Base-by-base conservation (phyloP, 2,329 filamentous ascomycete genomes). In the Dactylellina parvicollis region DNA sequence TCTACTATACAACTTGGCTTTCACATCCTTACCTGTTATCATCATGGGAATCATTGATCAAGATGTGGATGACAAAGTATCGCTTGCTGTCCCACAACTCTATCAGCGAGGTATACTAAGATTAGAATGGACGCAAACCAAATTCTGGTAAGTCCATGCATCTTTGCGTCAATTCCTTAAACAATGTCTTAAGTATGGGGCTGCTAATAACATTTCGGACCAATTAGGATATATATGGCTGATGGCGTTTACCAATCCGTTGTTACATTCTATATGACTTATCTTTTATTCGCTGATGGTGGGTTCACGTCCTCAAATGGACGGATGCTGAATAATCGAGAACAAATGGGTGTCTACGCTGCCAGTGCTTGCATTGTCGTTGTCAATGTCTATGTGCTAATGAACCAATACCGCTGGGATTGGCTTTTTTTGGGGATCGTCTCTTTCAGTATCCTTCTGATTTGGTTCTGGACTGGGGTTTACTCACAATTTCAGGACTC, bases 321-420 rank as follows among this genome's bases (percentile, higher is more conserved):
- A 3, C 84, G 91, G 56, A 88, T 89, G 76, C 83, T 98, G 24
- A 86, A 87, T 73, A 94, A 98, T 78, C 88, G 92, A 76, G 87
- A 89, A 75, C 89, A 93, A 76, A 90, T 99, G 78, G 95, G 95
- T 78, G 87, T 92, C 59, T 96, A 95, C 80, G 88, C 97, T 77
- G 92, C 89, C 2, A 92, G 91, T 66, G 90, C 91, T 12, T 89
- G 92, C 4, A 89, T 99, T 69, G 83, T 96, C 76, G 89, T 92
- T 40, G 96, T 96, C 84, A 99, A 99, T 81, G 83, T 89, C 70
- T 99, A 98, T 83, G 92, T 99, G 77, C 84, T 99, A 76, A 88
- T 98, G 83, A 99, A 99, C 82, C 96, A 91, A 0, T 98, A 96
- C 81, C 88, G 94, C 73, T 99, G 95, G 95, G 95, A 99, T 80